These are phyloP conservation scores for Gonapodya prolifera DNA, from an alignment of 192 early-diverging fungal genomes.

Conservation along the genomic window DNA sequence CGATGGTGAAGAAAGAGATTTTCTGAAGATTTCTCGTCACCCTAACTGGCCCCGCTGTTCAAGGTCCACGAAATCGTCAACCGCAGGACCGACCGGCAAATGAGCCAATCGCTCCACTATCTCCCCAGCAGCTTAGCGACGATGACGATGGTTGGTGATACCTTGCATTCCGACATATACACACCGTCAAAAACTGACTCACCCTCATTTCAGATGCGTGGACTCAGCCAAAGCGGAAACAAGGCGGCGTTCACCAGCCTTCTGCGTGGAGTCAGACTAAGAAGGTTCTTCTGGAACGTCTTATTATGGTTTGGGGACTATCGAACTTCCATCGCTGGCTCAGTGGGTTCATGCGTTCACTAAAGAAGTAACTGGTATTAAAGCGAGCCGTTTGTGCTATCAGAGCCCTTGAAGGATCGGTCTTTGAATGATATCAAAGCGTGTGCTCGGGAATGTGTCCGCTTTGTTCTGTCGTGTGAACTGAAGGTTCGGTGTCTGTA, in stretches of 20 bases:
- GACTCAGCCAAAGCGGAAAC: conserved; percentile 4
- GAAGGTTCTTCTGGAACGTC: conserved; percentile 31
- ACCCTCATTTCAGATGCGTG: conserved; percentile 13
- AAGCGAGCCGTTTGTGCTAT: too few species aligned
- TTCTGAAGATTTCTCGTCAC: not conserved
- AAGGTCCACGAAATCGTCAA: not conserved
- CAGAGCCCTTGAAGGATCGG: conserved; percentile 37
- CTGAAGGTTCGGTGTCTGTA: not conserved
- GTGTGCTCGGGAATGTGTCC: conserved; percentile 34
- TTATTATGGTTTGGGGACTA: conserved; percentile 38
- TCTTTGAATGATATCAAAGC: conserved; percentile 43
- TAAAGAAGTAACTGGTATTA: too few species aligned
- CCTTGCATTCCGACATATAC: not conserved
- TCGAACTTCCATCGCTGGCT: conserved; percentile 48
- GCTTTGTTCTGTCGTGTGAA: conserved; percentile 12
- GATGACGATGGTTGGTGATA: not conserved
- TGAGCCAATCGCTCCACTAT: not conserved
- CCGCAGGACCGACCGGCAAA: not conserved
- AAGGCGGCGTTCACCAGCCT: conserved; percentile 12
- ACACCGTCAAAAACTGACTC: not conserved
- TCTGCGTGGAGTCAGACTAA: conserved; percentile 36
- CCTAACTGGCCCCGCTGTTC: too few species aligned
- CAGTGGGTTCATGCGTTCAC: not conserved
- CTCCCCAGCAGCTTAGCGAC: not conserved
- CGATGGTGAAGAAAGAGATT: not conserved